Evolutionary conservation across 1,284 basidiomycete species (phyloP).

Genomic region (Athelia sp.): DNA sequence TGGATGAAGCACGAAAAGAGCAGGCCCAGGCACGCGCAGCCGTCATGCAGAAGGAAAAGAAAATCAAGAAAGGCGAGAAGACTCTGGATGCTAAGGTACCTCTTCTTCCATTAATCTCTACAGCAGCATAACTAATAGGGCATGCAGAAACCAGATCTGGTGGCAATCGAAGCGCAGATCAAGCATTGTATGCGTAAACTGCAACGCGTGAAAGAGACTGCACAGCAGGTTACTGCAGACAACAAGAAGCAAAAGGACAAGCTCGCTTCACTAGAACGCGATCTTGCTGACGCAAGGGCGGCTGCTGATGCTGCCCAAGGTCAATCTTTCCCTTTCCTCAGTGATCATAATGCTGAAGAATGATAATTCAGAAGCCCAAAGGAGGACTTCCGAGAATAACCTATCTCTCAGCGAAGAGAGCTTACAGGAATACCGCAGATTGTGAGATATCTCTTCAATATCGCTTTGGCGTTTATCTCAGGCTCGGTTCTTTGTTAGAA

Average conservation of each 20-base stretch:
- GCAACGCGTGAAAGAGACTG: slow-evolving; percentile 61
- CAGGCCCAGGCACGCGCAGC: slow-evolving; percentile 76
- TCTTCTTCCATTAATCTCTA: not conserved
- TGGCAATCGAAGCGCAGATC: slow-evolving; percentile 82
- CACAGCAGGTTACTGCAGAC: slow-evolving; percentile 66
- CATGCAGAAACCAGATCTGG: slow-evolving; percentile 72
- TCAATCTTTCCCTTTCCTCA: slow-evolving; percentile 17
- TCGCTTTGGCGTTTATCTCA: not conserved
- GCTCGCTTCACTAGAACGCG: slow-evolving; percentile 54
- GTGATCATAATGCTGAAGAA: slow-evolving; percentile 4
- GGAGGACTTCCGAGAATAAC: slow-evolving; percentile 69
- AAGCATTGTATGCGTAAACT: slow-evolving; percentile 79
- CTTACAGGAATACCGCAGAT: slow-evolving; percentile 80
- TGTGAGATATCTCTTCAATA: slow-evolving; percentile 61
- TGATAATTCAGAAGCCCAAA: slow-evolving; percentile 58
- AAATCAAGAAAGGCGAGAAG: slow-evolving; percentile 80
- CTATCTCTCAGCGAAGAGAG: slow-evolving; percentile 80
- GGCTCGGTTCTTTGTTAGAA: slow-evolving; percentile 37
- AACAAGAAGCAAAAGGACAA: slow-evolving; percentile 61
- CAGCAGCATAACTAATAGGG: not conserved
- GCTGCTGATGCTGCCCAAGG: slow-evolving; percentile 79
- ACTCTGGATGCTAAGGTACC: slow-evolving; percentile 76
- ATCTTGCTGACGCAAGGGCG: slow-evolving; percentile 63
- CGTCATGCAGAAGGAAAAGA: slow-evolving; percentile 72
- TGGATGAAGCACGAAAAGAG: slow-evolving; percentile 73